Conservation (phyloP, 371 early-diverging fungal genomes). For the Rhizopus sp. region DNA sequence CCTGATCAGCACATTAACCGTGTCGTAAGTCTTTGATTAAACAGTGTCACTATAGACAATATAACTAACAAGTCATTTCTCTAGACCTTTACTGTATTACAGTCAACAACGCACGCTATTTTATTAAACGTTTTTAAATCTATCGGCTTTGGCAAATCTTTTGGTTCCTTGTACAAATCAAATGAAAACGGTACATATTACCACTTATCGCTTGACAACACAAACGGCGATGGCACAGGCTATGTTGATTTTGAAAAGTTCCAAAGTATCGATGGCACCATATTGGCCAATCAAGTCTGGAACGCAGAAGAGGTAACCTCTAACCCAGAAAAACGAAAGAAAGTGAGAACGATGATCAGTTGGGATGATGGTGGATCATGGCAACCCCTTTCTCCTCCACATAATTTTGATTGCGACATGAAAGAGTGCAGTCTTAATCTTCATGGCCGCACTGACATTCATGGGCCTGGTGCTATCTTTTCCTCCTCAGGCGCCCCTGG, state of each 20-base stretch:
- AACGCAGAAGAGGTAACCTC: constrained; percentile 68
- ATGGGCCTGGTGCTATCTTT: constrained; percentile 67
- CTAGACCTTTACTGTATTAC: constrained; percentile 73
- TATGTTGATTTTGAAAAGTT: constrained; percentile 92
- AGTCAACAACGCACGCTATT: constrained; percentile 71
- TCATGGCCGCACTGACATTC: constrained; percentile 71
- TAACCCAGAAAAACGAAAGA: constrained; percentile 55
- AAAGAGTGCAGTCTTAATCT: constrained; percentile 73
- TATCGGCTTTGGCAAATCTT: constrained; percentile 53
- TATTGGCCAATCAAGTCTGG: constrained; percentile 84
- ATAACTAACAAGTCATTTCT: background rate
- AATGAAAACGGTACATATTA: constrained; percentile 82
- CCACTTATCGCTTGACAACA: constrained; percentile 71
- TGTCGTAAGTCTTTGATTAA: constrained; percentile 27
- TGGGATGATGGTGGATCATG: constrained; percentile 88
- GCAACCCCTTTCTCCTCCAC: constrained; percentile 70
- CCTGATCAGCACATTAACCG: constrained; percentile 56
- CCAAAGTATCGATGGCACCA: constrained; percentile 78
- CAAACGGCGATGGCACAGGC: constrained; percentile 74
- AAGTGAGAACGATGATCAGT: constrained; percentile 74
- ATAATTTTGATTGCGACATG: constrained; percentile 49
- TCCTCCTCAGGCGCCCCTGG: constrained; percentile 82
- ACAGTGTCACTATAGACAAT: background rate
- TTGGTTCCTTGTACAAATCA: constrained; percentile 84
- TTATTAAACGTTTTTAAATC: constrained; percentile 76